Base-by-base conservation (phyloP, 495 filamentous ascomycete genomes). In the Rusavskia elegans region DNA sequence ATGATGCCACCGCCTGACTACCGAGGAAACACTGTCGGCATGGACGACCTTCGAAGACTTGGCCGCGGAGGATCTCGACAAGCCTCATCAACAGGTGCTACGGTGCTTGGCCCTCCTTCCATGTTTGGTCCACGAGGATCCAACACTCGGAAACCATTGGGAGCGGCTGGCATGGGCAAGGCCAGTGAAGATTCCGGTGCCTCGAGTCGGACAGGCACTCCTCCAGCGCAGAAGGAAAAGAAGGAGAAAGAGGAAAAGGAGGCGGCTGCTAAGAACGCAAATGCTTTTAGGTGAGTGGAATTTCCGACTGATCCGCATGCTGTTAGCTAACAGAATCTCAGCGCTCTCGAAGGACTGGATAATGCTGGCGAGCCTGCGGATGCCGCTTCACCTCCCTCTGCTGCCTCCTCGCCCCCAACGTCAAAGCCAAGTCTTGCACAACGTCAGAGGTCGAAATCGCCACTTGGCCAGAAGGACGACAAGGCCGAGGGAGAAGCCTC, bases 121-220 rank as follows among this genome's bases (percentile, higher is more conserved):
- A 82, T 87, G 76, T 84, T 97, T 56, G 73, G 68, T 74, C 72
- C 67, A 48, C 73, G 86, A 52, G 93, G 87, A 71, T 88, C 81
- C 69, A 93, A 87, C 62, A 85, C 87, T 48, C 80, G 85, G 53
- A 83, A 83, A 65, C 79, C 71, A 57, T 67, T 88, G 61, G 83
- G 84, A 50, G 81, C 82, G 46, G 79, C 81, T 59, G 79, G 80
- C 63, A 76, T 81, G 59, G 67, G 87, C 52, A 77, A 81, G 57
- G 76, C 78, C 41, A 80, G 79, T 45, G 87, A 94, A 54, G 89
- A 93, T 60, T 86, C 82, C 56, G 80, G 77, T 54, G 77, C 82
- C 48, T 89, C 86, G 51, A 95, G 89, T 50, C 82, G 92, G 58
- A 92, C 84, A 54, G 84, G 82, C 59, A 95, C 90, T 51, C 88